These are phyloP conservation scores for Podospora anserina DNA, from an alignment of 495 filamentous ascomycete species.

Conservation along the genomic window DNA sequence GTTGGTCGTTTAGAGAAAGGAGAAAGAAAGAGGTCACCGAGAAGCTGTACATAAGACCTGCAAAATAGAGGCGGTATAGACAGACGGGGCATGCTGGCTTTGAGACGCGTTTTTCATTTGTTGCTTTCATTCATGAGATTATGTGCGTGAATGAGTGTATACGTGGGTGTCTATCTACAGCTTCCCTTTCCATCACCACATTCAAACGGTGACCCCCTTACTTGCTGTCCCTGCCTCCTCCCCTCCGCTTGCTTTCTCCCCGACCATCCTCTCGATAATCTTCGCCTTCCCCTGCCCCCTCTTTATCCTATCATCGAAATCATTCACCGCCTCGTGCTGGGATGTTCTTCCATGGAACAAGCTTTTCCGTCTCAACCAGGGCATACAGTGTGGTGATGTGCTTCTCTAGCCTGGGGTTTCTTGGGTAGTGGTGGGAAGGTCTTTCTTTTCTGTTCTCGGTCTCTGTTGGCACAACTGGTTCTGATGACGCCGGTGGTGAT, in stretches of 20 bases:
- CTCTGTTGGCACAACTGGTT: neutral
- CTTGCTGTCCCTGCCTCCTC: neutral
- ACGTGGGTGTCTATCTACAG: neutral
- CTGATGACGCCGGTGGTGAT: slow-evolving; percentile 13
- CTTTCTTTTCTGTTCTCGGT: slow-evolving; percentile 1
- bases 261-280: slow-evolving; percentile 71
- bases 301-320: slow-evolving; percentile 81
- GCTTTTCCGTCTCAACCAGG: slow-evolving; percentile 76
- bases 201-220: slow-evolving; percentile 3
- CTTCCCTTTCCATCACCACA: neutral
- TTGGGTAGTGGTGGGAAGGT: slow-evolving; percentile 41
- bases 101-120: neutral
- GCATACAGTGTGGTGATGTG: slow-evolving; percentile 70
- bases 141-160: neutral
- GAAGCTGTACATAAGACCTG: slow-evolving; percentile 15
- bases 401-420: slow-evolving; percentile 65
- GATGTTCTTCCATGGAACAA: slow-evolving; percentile 74
- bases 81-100: neutral
- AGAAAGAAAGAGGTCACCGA: slow-evolving; percentile 22
- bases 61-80: slow-evolving; percentile 7
- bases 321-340: slow-evolving; percentile 77
- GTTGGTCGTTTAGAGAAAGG: neutral
- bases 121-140: neutral
- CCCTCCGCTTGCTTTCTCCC: slow-evolving; percentile 43
- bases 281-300: slow-evolving; percentile 75